Conservation (phyloP, 192 early-diverging fungal species). For the Coemansia guatemalensis region DNA sequence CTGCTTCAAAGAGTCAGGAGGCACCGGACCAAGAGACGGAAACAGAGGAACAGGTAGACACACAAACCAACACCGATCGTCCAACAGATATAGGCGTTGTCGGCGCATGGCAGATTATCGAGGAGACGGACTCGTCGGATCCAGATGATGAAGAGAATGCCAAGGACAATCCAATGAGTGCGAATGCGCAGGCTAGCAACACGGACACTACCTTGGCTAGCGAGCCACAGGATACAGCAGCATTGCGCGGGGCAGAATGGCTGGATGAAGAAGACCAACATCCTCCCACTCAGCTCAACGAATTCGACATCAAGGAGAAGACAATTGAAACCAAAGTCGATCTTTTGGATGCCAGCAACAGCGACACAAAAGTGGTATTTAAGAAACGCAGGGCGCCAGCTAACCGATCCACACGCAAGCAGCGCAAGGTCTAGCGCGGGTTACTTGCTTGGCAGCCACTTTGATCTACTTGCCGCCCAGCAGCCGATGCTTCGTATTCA, state of each 20-base stretch:
- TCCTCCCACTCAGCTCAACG: not conserved
- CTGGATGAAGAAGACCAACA: slow-evolving; percentile 34
- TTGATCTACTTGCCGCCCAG: too few species aligned
- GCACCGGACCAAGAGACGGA: not conserved
- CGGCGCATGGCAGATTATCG: slow-evolving; percentile 47
- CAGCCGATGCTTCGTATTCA: too few species aligned
- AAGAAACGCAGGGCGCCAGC: slow-evolving; percentile 39
- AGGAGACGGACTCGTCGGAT: slow-evolving; percentile 13
- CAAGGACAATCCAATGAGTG: not conserved
- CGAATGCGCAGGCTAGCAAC: too few species aligned
- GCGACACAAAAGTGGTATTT: slow-evolving; percentile 18
- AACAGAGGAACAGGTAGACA: not conserved
- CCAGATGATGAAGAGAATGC: not conserved
- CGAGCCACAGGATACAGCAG: not conserved
- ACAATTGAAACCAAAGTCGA: slow-evolving; percentile 3
- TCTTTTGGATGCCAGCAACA: not conserved
- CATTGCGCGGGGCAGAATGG: slow-evolving; percentile 30
- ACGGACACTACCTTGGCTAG: not conserved
- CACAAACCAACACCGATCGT: not conserved
- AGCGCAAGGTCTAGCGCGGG: slow-evolving; percentile 17
- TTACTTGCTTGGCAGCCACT: too few species aligned
- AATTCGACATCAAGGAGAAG: slow-evolving; percentile 45
- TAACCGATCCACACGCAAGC: slow-evolving; percentile 36
- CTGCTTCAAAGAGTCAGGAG: not conserved
- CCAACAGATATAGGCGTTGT: slow-evolving; percentile 31